Conservation (phyloP, 495 filamentous ascomycete species). For the Daldinia caldariorum region DNA sequence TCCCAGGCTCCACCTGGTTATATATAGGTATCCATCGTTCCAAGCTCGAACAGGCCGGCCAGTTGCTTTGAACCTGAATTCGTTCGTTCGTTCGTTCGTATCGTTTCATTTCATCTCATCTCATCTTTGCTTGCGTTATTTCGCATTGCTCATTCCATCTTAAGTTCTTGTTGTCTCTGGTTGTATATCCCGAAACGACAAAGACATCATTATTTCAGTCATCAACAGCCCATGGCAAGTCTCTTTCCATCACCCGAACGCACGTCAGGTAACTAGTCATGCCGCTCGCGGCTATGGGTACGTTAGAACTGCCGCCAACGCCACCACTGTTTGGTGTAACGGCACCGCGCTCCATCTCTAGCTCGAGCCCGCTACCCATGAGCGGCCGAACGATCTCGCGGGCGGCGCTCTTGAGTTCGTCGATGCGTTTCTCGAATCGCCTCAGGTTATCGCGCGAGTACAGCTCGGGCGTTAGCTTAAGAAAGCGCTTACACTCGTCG, state of each 20-base stretch:
- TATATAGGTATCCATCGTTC: constrained; percentile 16
- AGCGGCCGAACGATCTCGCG: constrained; percentile 84
- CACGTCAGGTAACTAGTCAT: constrained; percentile 81
- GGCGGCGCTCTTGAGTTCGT: constrained; percentile 85
- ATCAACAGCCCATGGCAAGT: constrained; percentile 75
- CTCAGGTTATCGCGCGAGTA: constrained; percentile 77
- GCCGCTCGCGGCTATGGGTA: constrained; percentile 26
- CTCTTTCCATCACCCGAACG: constrained; percentile 76
- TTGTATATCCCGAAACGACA: neutral
- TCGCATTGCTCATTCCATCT: constrained; percentile 20
- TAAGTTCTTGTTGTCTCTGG: constrained; percentile 6
- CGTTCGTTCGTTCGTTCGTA: constrained; percentile 12
- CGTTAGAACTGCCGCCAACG: constrained; percentile 46
- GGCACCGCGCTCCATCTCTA: constrained; percentile 63
- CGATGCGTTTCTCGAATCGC: constrained; percentile 83
- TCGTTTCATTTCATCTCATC: constrained; percentile 15
- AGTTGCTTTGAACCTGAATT: constrained; percentile 10
- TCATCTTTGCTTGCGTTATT: constrained; percentile 13
- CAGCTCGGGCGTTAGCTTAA: constrained; percentile 78
- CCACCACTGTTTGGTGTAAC: constrained; percentile 42
- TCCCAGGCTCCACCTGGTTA: neutral
- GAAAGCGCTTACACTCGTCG: constrained; percentile 87
- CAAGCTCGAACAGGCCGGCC: constrained; percentile 9
- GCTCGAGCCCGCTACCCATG: constrained; percentile 82
- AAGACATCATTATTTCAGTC: constrained; percentile 30